These are phyloP conservation scores for Macrolepiota fuliginosa DNA, from an alignment of 768 basidiomycete genomes.

Conservation along the genomic window DNA sequence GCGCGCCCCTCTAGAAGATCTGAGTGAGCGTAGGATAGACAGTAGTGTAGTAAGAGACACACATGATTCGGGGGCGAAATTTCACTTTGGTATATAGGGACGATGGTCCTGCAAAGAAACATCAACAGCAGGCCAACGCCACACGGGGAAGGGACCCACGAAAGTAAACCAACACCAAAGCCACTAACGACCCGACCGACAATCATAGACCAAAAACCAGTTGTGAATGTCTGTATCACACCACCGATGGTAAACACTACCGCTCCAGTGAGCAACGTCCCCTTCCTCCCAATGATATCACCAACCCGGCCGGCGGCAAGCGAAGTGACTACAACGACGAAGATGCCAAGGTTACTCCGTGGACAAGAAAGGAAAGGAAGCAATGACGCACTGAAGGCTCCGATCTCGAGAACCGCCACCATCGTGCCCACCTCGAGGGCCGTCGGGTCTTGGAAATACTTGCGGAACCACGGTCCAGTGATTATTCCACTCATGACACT, in stretches of 20 bases:
- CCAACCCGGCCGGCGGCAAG: slow-evolving; percentile 86
- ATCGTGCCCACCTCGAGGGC: slow-evolving; percentile 83
- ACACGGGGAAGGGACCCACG: slow-evolving; percentile 46
- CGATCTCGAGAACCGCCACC: slow-evolving; percentile 93
- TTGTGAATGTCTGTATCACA: slow-evolving; percentile 78
- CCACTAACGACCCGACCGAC: slow-evolving; percentile 81
- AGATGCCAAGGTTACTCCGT: neutral
- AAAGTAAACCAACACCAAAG: slow-evolving; percentile 87
- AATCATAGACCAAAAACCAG: slow-evolving; percentile 79
- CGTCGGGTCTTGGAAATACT: slow-evolving; percentile 78
- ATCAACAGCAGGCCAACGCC: neutral
- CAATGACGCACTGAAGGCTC: slow-evolving; percentile 71
- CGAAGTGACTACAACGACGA: slow-evolving; percentile 64
- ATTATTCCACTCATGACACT: slow-evolving; percentile 93
- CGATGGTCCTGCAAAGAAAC: slow-evolving; percentile 68
- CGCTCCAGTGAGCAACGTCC: slow-evolving; percentile 82
- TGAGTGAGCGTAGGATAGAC: neutral
- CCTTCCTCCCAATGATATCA: slow-evolving; percentile 81
- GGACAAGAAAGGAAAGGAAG: neutral
- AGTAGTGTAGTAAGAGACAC: slow-evolving; percentile 19
- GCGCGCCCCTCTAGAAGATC: slow-evolving; percentile 66
- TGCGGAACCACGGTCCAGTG: slow-evolving; percentile 78
- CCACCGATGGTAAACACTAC: slow-evolving; percentile 85
- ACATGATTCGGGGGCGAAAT: slow-evolving; percentile 92
- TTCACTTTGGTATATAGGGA: slow-evolving; percentile 94